A percentile compares a stretch with the other conserved stretches of the same genome.
phyloP scores from a whole-genome alignment of 2,329 filamentous ascomycete species.

The Ceratocystis lukuohia region DNA sequence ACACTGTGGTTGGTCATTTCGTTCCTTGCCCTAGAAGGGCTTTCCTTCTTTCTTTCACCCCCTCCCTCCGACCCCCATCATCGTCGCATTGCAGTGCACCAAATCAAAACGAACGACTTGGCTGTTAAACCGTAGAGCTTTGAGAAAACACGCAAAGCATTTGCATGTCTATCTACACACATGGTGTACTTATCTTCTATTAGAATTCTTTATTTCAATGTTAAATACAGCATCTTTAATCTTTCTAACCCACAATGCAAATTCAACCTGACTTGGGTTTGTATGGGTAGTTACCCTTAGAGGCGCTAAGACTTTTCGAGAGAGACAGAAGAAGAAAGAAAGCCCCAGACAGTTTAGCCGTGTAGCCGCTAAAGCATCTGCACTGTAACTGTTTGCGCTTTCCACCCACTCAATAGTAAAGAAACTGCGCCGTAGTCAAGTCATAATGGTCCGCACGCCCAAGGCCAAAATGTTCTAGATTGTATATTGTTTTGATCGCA shows the following conservation, averaged over 20 bases:
- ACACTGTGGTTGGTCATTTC: conserved; percentile 2
- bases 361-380: neutral
- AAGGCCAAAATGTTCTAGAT: neutral
- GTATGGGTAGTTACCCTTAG: neutral
- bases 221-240: no score
- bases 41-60: neutral
- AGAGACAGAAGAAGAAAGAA: neutral
- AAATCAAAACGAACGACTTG: neutral
- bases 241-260: neutral
- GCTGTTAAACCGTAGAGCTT: neutral
- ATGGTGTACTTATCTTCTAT: no score
- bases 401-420: neutral
- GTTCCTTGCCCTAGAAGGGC: conserved; percentile 4
- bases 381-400: conserved; percentile 11
- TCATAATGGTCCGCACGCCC: neutral
- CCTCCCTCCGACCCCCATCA: neutral
- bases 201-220: no score
- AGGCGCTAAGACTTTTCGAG: neutral
- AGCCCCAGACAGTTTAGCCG: conserved; percentile 1
- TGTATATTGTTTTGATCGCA: conserved; percentile 10
- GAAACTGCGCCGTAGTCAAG: conserved; percentile 9
- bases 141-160: neutral
- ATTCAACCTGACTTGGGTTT: neutral
- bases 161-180: no score
- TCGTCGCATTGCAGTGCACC: neutral